Percentiles rank a stretch among this genome's conserved stretches.
Evolutionary conservation across 1,139 yeast genomes (phyloP).

Genomic region (Nakaseomyces kungkrabaensis): DNA sequence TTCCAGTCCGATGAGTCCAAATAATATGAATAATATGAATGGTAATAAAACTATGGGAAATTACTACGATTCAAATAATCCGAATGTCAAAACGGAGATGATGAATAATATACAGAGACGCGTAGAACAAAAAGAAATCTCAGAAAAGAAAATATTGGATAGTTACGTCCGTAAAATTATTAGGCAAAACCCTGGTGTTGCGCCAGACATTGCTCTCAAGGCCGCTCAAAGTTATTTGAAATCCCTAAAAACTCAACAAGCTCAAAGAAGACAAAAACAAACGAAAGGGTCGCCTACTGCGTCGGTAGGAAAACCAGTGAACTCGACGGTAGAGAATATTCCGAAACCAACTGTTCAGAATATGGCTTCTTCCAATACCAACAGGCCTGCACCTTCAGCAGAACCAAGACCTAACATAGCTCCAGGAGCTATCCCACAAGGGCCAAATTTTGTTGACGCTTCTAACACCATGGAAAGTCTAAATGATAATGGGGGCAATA

Average conservation of each 20-base stretch:
- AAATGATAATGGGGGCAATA: conserved; percentile 2
- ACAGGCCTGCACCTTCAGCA: neutral
- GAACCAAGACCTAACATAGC: neutral
- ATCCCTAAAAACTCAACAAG: conserved; percentile 9
- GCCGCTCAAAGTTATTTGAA: conserved; percentile 27
- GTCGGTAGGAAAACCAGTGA: neutral
- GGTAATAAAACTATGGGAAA: neutral
- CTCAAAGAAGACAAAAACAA: conserved; percentile 6
- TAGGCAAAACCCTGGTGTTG: conserved; percentile 25
- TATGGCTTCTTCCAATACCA: neutral
- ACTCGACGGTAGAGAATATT: neutral
- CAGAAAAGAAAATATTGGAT: conserved; percentile 27
- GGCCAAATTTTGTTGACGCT: neutral
- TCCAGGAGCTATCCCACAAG: neutral
- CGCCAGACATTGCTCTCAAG: conserved; percentile 26
- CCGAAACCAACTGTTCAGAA: neutral
- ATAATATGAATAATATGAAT: neutral
- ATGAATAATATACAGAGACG: conserved; percentile 1
- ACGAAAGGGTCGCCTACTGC: neutral
- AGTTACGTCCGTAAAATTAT: conserved; percentile 25
- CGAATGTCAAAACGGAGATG: neutral
- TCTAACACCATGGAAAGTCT: neutral
- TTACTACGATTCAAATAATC: conserved; percentile 1
- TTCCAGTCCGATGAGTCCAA: neutral
- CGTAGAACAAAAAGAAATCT: conserved; percentile 3